A percentile compares a stretch with the other conserved stretches of the same genome.
Evolutionary conservation across 2,329 filamentous ascomycete species (phyloP).

Genomic region (Aspergillus ibericus): DNA sequence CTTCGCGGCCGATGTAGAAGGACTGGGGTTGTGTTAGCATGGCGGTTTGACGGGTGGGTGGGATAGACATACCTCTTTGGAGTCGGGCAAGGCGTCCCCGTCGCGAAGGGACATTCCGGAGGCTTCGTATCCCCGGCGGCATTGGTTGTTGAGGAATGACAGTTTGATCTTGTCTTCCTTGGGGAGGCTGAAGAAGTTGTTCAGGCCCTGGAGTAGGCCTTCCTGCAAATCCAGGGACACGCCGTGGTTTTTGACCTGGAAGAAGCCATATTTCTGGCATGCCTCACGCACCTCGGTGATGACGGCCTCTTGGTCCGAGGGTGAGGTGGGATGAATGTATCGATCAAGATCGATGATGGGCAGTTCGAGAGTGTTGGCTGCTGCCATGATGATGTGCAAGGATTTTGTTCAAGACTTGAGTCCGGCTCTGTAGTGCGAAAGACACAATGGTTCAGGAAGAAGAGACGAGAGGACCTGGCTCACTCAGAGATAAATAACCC

Average conservation of each 20-base stretch:
- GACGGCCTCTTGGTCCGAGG: constrained; percentile 14
- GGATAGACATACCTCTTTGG: constrained; percentile 23
- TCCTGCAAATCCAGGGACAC: constrained; percentile 44
- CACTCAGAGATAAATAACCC: too few species aligned
- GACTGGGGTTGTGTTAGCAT: too few species aligned
- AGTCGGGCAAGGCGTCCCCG: constrained; percentile 24
- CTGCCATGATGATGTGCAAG: too few species aligned
- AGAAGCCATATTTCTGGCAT: constrained; percentile 52
- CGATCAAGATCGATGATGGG: constrained; percentile 5
- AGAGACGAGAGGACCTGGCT: too few species aligned
- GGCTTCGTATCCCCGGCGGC: constrained; percentile 28
- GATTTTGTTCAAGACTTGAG: too few species aligned
- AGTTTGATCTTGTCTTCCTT: constrained; percentile 21
- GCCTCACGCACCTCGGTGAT: constrained; percentile 43
- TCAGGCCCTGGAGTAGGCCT: constrained; percentile 41
- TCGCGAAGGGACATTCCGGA: constrained; percentile 18
- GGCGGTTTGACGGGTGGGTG: too few species aligned
- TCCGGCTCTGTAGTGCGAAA: too few species aligned
- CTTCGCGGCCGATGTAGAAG: constrained; percentile 7
- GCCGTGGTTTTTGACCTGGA: constrained; percentile 52
- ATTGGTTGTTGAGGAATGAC: constrained; percentile 23
- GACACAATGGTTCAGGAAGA: too few species aligned
- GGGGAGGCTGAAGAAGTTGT: constrained; percentile 51
- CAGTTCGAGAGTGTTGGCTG: background rate
- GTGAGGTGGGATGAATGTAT: constrained; percentile 1